Base-by-base conservation (phyloP, 2,329 filamentous ascomycete species). In the Cucurbitaria berberidis region DNA sequence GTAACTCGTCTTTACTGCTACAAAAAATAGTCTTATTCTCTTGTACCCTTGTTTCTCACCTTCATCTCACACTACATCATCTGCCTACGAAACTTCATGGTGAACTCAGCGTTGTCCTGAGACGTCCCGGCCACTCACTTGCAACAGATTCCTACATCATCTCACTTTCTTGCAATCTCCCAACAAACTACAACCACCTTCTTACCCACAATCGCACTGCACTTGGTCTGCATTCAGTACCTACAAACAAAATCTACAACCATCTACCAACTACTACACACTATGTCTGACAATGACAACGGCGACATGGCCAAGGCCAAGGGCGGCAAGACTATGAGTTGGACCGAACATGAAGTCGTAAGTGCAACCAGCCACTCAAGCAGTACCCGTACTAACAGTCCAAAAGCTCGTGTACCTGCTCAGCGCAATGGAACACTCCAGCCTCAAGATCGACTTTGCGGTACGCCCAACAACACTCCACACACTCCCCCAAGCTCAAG, bases 281-380 rank as follows among this genome's bases (percentile, higher is more conserved):
- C 8, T 26, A 51, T 38, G 34, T 51, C 41, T 35, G 36, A 39
- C 36, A 39, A 39, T 21, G 36, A 39, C 2, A 22, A 22, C 21
- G 19, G 16, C 2, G 16, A 13, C 35, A 38, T 11, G 7, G 16
- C 8, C 36, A 39, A 22, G 10, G 21, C 19, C 19, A 22, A 22
- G 10, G 21, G 13, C 19, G 36, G 19, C 5, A 22, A 21, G n/a
- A 18, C n/a, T 15, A 10, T 11, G 10, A 22, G 38, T 24, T 66
- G 61, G 63, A 55, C 51, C 2, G 63, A 64, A 9, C 54, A 45
- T 13, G 59, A 66, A 35, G 27, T 63, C 11, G 63, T 61, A 49
- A 9, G 52, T 49, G n/a, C 21, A 22, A 15, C 1, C 15, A n/a
- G 16, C 15, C 16, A 16, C 21, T 18, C 16, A 21, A 7, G 9